Percentiles rank a stretch among this genome's conserved stretches.
Conservation (phyloP, 2,329 filamentous ascomycete species). For the Xylariales sp. region DNA sequence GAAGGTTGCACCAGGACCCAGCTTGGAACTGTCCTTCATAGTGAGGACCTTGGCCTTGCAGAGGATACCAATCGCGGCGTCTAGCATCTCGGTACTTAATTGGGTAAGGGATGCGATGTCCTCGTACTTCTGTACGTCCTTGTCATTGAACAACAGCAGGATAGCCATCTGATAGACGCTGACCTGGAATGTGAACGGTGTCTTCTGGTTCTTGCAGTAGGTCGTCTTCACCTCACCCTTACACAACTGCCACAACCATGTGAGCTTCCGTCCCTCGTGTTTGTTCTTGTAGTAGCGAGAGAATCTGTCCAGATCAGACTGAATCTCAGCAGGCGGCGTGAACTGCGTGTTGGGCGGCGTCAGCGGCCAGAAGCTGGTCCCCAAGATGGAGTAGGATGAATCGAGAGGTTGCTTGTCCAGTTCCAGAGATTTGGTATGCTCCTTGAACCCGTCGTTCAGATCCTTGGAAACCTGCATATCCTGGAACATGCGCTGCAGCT, state of each 20-base stretch:
- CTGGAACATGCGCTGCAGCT: constrained; percentile 99
- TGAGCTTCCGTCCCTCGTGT: constrained; percentile 92
- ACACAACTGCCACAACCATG: constrained; percentile 97
- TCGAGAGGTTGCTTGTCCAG: constrained; percentile 71
- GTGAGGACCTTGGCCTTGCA: constrained; percentile 88
- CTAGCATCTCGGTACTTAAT: constrained; percentile 75
- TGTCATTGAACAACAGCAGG: constrained; percentile 89
- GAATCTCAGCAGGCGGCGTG: constrained; percentile 78
- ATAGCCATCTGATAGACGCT: constrained; percentile 98
- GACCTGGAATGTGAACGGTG: constrained; percentile 93
- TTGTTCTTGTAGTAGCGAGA: constrained; percentile 90
- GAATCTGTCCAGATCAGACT: constrained; percentile 85
- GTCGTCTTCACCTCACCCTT: constrained; percentile 95
- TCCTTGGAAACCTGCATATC: constrained; percentile 99
- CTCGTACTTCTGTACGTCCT: constrained; percentile 77
- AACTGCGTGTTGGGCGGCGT: constrained; percentile 84
- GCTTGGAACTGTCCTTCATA: constrained; percentile 67
- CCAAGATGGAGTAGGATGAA: constrained; percentile 85
- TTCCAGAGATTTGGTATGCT: constrained; percentile 62
- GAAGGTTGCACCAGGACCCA: constrained; percentile 73
- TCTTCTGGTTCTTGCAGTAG: constrained; percentile 84
- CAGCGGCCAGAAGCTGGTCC: constrained; percentile 96
- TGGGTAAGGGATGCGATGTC: constrained; percentile 81
- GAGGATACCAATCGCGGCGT: constrained; percentile 80
- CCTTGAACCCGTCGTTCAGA: constrained; percentile 83